Base-by-base conservation (phyloP, 1,284 basidiomycete genomes). In the Gymnopus androsaceus region DNA sequence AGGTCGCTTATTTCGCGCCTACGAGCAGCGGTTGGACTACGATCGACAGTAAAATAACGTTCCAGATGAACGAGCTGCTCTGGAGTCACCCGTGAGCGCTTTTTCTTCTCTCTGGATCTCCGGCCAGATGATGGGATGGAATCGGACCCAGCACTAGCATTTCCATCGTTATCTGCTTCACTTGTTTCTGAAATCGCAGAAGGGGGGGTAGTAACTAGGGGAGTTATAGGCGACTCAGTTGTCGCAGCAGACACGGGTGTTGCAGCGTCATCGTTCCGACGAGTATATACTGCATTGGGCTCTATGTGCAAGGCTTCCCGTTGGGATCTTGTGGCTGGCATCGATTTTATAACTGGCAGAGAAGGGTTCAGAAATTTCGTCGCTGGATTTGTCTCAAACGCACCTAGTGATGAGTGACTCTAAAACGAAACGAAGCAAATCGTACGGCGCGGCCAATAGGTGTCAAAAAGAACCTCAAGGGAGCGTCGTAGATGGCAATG, bases 31-130 rank as follows among this genome's bases (percentile, higher is more conserved):
- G 85, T 87, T 12, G 90, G 90, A 63, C 82, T 88, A 42, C 83
- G 78, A 68, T 92, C 87, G 49, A 73, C 64, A 15, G 81, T 70
- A 66, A 92, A 92, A 61, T 84, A 82, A 3, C 75, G 78, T 64
- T 92, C 90, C 31, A 92, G 74, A 58, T 88, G 84, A 1, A 79
- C 75, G 14, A 91, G 80, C 62, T 92, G 90, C 54, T 88, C 86
- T 33, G 86, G 85, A 1, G 85, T 90, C 40, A 91, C 88, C 15
- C 90, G 82, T 12, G 83, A 87, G 33, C 90, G 81, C 67, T 90
- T 92, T 55, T 85, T 81, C 70, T 88, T 89, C 67, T 87, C 85
- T 63, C 74, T 79, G 21, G 66, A 66, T 27, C 66, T 65, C 28
- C 66, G 63, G 25, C 69, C 64, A 25, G 63, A 65, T 54, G 46